Percentiles rank a stretch among this genome's conserved stretches.
Evolutionary conservation across 805 yeast species (phyloP).

Genomic region (Lipomyces orientalis): DNA sequence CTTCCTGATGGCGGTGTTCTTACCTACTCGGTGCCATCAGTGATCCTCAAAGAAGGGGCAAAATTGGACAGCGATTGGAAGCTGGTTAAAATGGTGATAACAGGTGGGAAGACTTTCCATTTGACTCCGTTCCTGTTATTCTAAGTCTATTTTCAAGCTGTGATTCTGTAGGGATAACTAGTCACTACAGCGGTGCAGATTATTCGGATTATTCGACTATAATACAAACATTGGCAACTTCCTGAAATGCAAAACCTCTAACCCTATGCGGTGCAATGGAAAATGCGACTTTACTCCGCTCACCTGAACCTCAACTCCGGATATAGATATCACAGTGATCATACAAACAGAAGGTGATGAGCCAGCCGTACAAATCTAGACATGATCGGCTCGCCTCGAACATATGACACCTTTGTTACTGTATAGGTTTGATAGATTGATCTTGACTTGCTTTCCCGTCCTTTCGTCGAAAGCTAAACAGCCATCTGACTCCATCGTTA

Average conservation of each 20-base stretch:
- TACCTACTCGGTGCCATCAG: no score
- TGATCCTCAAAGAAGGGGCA: no score
- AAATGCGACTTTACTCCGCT: background rate
- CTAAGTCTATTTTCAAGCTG: background rate
- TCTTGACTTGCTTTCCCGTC: constrained; percentile 47
- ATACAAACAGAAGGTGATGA: background rate
- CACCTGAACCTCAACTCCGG: background rate
- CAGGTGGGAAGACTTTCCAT: constrained; percentile 36
- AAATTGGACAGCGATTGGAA: no score
- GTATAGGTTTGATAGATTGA: constrained; percentile 59
- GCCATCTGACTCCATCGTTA: constrained; percentile 39
- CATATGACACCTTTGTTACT: constrained; percentile 60
- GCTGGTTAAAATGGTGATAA: no score
- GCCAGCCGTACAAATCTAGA: background rate
- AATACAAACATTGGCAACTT: background rate
- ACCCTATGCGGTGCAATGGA: background rate
- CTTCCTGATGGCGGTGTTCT: background rate
- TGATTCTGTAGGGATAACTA: background rate
- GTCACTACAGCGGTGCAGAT: background rate
- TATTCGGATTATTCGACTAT: background rate
- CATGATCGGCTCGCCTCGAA: constrained; percentile 16
- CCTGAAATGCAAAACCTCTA: background rate
- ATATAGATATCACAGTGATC: background rate
- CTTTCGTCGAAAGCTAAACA: constrained; percentile 53
- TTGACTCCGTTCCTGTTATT: constrained; percentile 41